Base-by-base conservation (phyloP, 1,139 yeast species). In the Arxiozyma slooffiae region DNA sequence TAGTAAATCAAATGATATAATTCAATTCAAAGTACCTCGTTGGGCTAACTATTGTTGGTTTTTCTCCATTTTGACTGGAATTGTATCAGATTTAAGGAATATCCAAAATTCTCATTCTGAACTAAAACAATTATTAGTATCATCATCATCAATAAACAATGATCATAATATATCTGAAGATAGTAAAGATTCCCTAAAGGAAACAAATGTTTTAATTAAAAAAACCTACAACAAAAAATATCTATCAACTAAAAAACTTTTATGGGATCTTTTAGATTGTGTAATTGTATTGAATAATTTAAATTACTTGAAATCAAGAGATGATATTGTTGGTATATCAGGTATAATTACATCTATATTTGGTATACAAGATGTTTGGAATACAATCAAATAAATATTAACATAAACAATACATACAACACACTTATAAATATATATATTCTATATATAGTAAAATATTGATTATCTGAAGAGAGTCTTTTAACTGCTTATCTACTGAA, bases 301-400 rank as follows among this genome's bases (percentile, higher is more conserved):
- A 68, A 75, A 78, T 53, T 70, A 74, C 68, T 72, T 85, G 61
- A 74, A 75, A 62, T 73, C 78, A 60, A 81, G 83, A 65, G 97
- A 90, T 60, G 95, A 95, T 48, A 76, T 83, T 48, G 78, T 88
- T 51, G 97, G 96, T 48, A 72, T 83, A 56, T 90, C 94, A 46
- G 97, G 97, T 67, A 76, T 85, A 37, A 72, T 86, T 55, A 88
- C 97, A 36, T 84, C 96, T 42, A 55, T 82, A 51, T 73, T 89
- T 70, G 96, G 96, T 40, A 74, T 87, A 54, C 78, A 76, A 63
- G 89, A 86, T 60, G 71, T 85, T 57, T 90, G 73, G 74, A 59
- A 60, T 37, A 58, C 56, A 18, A 55, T 63, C 9, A 42, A 39
- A 41, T 41, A 41, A 17, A 24, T n/a, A n/a, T n/a, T n/a, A n/a